Base-by-base conservation (phyloP, 2,329 filamentous ascomycete species). In the Macrophomina pseudophaseolina region DNA sequence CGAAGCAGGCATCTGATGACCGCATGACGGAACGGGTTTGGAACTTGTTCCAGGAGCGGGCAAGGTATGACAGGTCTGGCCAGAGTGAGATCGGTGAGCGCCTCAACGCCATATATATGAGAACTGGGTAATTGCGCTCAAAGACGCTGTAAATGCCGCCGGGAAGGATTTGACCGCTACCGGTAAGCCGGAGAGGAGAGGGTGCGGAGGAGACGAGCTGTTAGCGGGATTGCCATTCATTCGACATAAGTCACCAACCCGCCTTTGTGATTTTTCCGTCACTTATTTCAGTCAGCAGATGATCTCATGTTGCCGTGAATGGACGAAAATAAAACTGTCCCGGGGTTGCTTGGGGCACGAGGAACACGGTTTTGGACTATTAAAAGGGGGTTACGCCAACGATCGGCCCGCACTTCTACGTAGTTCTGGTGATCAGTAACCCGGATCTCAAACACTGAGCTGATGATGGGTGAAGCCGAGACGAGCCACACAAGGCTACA, bases 401-500 rank as follows among this genome's bases (percentile, higher is more conserved):
- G 32, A 32, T 40, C 23, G 52, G 32, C 33, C 38, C 32, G 52
- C 32, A 40, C 52, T 54, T 54, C 52, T 54, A 40, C 52, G 52
- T 16, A 54, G 52, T 40, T 32, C 52, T 54, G 52, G 52, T 54
- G 52, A 54, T 7, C 18, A 54, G 52, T 54, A 54, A n/a, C 33
- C 52, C 52, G n/a, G 52, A 54, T 3, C 32, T 33, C 16, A 8
- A 23, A 16, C 11, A 52, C 42, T 44, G 11, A 14, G 4, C 28
- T 28, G 4, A 16, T 32, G 49, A 52, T 23, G 52, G 52, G 52
- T 54, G 52, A 54, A 54, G 52, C 52, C 11, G 38, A 54, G 32
- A 54, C 32, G 52, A 54, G 33, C 16, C 52, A 18, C 7, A 12
- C 5, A 5, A 16, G 11, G 16, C 12, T 44, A 44, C 11, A 14